Evolutionary conservation across 345 rosid genomes (phyloP).

Genomic region (Punica granatum): DNA sequence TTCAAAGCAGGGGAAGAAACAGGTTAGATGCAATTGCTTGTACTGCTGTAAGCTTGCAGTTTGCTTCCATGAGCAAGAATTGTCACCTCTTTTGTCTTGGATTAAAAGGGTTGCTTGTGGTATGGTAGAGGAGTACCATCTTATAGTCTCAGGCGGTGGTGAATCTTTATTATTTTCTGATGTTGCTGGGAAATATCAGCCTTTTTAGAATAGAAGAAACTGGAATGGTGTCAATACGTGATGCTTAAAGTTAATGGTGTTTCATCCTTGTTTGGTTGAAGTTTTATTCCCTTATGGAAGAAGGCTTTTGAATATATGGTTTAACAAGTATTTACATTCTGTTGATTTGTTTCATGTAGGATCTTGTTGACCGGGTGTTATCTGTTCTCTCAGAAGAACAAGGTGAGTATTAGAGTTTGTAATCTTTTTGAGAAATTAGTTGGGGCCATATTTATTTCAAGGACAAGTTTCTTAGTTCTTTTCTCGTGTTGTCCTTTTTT

Average conservation of each 20-base stretch:
- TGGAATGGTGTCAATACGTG: not conserved
- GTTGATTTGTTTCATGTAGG: conserved; percentile 35
- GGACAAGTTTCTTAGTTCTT: not conserved
- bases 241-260: not conserved
- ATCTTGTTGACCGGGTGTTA: conserved; percentile 79
- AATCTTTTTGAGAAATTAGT: not conserved
- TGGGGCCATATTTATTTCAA: not conserved
- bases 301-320: not conserved
- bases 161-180: not conserved
- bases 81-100: not conserved
- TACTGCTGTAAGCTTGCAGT: not conserved
- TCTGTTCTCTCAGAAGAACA: conserved; percentile 57
- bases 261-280: not conserved
- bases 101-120: not conserved
- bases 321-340: conserved; percentile 3
- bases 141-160: not conserved
- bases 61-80: not conserved
- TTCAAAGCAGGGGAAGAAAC: conserved; percentile 96
- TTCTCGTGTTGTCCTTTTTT: not conserved
- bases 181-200: not conserved
- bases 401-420: conserved; percentile 35
- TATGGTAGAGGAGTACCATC: not conserved
- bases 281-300: not conserved
- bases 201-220: not conserved
- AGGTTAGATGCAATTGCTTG: conserved; percentile 34